phyloP scores from a whole-genome alignment of 2,329 filamentous ascomycete species.

The Fusarium buharicum region DNA sequence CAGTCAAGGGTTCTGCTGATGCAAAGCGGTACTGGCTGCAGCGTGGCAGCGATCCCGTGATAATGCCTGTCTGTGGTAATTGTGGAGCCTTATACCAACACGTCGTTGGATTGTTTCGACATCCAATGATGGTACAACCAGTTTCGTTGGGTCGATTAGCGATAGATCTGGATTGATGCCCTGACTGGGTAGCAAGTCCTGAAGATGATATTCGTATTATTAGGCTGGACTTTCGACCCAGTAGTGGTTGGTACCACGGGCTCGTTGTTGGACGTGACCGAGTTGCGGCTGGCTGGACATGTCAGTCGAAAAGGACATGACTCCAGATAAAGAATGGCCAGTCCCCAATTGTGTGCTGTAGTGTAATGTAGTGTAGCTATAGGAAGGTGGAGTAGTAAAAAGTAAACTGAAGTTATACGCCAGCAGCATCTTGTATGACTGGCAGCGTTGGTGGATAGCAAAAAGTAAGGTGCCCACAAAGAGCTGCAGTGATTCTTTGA shows the following conservation, averaged over 20 bases:
- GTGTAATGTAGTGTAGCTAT: not conserved
- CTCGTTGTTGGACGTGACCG: too few species aligned
- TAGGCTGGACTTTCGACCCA: too few species aligned
- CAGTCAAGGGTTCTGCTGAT: conserved; percentile 1
- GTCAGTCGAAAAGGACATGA: not conserved
- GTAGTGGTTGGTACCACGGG: too few species aligned
- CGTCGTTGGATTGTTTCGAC: too few species aligned
- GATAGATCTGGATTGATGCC: conserved; percentile 9
- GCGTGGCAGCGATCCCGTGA: conserved; percentile 38
- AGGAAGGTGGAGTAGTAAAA: conserved; percentile 15
- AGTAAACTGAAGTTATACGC: conserved; percentile 16
- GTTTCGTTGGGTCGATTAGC: not conserved
- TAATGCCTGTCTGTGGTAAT: conserved; percentile 37
- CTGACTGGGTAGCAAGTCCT: not conserved
- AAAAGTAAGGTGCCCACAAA: conserved; percentile 4
- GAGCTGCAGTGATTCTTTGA: conserved; percentile 17
- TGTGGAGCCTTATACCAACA: conserved; percentile 10
- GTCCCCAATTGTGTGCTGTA: conserved; percentile 1
- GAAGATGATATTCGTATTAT: not conserved
- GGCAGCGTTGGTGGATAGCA: conserved; percentile 25
- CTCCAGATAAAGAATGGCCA: conserved; percentile 2
- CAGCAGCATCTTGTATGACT: not conserved
- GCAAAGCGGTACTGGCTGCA: not conserved
- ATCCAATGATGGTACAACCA: conserved; percentile 6
- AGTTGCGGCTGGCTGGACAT: conserved; percentile 17